Evolutionary conservation across 495 filamentous ascomycete species (phyloP), one percentile per base, ranked within the genome.

Genomic region (Pseudotulostoma volvatum): DNA sequence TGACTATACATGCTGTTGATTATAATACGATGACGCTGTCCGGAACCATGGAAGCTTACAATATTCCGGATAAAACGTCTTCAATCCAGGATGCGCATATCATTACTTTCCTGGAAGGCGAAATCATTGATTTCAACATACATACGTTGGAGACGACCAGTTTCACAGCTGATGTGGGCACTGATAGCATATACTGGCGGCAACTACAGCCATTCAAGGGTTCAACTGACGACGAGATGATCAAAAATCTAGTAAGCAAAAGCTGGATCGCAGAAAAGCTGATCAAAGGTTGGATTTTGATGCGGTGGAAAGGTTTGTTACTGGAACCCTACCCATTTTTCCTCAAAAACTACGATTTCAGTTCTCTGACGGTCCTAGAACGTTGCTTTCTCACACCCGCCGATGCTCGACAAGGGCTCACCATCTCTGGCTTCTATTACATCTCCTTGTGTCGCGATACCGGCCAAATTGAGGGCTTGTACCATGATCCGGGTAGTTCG

Each of bases 1-100:
- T 84, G 32, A 79, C 71, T 17, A 73, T 84, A 38, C 76, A 83
- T 48, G 63, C 68, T 36, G 68, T 83, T 44, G 74, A 84, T 53
- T 70, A 73, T 43, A 51, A 56, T 1, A 62, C 58, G 9, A 76
- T 78, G 73, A 76, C 72, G 5, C 50, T 81, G n/a, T 67, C 76
- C 11, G 79, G 79, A 3, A 82, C 79, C 2, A 84, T 84, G 79
- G 77, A 81, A 58, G 79, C 79, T 8, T 81, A 76, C 61, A 74
- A 82, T 45, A 78, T 79, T n/a, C 81, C 72, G 9, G 68, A 67
- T 44, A 70, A 67, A 50, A 56, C 56, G 8, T 66, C 63, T 1
- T 63, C 63, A 9, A 66, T 63, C 0, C 61, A 66, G n/a, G 71
- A 69, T 37, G 68, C 73, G 7, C 72, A 73, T 37, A 82, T 84